phyloP scores from a whole-genome alignment of 1,139 yeast species.

The Meyerozyma guilliermondii region DNA sequence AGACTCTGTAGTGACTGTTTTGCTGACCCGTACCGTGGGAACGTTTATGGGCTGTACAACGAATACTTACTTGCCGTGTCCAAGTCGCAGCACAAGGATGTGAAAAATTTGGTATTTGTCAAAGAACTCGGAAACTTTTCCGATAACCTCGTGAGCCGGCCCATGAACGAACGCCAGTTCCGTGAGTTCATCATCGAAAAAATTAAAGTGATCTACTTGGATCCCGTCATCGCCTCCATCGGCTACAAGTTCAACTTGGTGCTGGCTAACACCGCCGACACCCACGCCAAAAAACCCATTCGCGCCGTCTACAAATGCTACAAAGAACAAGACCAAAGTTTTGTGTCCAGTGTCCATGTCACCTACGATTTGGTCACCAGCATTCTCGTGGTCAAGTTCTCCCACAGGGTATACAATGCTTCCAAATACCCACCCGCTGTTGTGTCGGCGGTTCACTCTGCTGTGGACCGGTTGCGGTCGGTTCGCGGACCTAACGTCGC shows the following conservation, averaged over 20 bases:
- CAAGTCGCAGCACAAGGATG: conserved; percentile 18
- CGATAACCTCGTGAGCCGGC: conserved; percentile 20
- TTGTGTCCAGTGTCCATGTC: conserved; percentile 8
- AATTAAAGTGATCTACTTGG: conserved; percentile 33
- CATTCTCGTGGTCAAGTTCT: conserved; percentile 21
- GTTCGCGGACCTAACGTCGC: conserved; percentile 10
- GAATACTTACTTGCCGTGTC: conserved; percentile 26
- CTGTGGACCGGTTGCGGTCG: conserved; percentile 15
- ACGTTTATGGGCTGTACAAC: conserved; percentile 35
- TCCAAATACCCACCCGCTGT: conserved; percentile 12
- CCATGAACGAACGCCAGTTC: conserved; percentile 31
- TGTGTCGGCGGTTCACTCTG: conserved; percentile 5
- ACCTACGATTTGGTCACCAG: conserved; percentile 2
- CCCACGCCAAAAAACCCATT: conserved; percentile 7
- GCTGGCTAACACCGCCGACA: conserved; percentile 25
- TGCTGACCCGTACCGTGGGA: conserved; percentile 29
- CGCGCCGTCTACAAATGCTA: conserved; percentile 5
- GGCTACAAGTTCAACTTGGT: conserved; percentile 28
- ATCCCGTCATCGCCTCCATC: conserved; percentile 35
- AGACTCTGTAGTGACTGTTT: conserved; percentile 25
- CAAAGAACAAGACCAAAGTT: conserved; percentile 4
- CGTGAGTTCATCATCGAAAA: conserved; percentile 32
- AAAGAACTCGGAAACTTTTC: conserved; percentile 33
- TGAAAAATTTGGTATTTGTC: conserved; percentile 29
- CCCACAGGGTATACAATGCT: conserved; percentile 16